phyloP scores from a whole-genome alignment of 1,139 yeast genomes.

The Casaregolazyma suthepensis region DNA sequence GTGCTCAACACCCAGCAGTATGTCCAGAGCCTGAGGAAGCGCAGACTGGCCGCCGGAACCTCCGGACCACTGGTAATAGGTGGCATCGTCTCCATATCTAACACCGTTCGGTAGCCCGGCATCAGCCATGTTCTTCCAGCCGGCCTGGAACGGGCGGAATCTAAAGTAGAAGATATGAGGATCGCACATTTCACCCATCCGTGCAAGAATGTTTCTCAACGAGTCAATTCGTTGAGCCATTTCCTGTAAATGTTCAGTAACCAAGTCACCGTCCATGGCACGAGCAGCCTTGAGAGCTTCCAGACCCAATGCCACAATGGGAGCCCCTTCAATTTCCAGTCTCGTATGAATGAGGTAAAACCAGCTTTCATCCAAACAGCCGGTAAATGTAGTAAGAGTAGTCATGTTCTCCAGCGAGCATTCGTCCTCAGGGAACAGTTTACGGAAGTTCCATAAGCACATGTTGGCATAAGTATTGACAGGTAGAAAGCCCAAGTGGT shows the following conservation, averaged over 20 bases:
- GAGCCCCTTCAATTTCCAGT: constrained; percentile 77
- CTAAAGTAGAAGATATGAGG: constrained; percentile 86
- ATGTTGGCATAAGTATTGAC: constrained; percentile 82
- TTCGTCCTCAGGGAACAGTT: constrained; percentile 47
- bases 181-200: constrained; percentile 92
- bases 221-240: constrained; percentile 73
- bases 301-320: constrained; percentile 52
- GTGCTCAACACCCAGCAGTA: constrained; percentile 69
- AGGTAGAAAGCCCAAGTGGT: constrained; percentile 69
- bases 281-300: constrained; percentile 57
- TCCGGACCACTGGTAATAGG: constrained; percentile 64
- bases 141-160: constrained; percentile 84
- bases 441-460: constrained; percentile 81
- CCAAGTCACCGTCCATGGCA: constrained; percentile 34
- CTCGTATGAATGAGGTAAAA: constrained; percentile 83
- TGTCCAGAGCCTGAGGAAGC: constrained; percentile 78
- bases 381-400: constrained; percentile 80
- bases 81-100: constrained; percentile 59
- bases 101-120: constrained; percentile 81
- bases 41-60: constrained; percentile 95
- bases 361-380: constrained; percentile 90
- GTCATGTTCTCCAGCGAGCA: constrained; percentile 61
- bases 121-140: constrained; percentile 89
- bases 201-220: constrained; percentile 67
- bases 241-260: constrained; percentile 46